Evolutionary conservation across 116 monocot species (phyloP), one percentile per base, ranked within the genome.

Genomic region (Zostera marina): DNA sequence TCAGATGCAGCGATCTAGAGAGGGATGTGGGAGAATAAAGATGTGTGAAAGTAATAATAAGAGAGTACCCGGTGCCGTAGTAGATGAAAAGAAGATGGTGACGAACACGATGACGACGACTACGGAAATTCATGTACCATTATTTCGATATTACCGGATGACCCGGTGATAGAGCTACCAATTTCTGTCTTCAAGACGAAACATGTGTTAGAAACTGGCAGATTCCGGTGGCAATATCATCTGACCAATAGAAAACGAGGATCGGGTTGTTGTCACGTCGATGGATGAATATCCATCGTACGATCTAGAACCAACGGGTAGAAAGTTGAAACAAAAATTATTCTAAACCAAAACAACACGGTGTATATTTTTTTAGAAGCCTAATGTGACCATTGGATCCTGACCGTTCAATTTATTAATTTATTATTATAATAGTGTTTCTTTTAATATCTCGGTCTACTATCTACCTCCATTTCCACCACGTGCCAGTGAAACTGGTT

Each of bases 1-100:
- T 21, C 52, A 44, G 60, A 63, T 56, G 64, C 39, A 63, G 62
- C 68, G 22, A 46, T 14, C 3, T 21, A 16, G 49, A 45, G 46
- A 60, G 12, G 56, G 23, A 10, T 8, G 11, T 15, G 32, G 53
- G 41, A 41, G 38, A 14, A n/a, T n/a, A n/a, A n/a, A 9, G 19
- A 39, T 7, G 15, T 5, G 52, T 8, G 15, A 26, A 48, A 23
- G 12, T n/a, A 16, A 38, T 16, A 16, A 13, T 32, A 43, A 51
- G 49, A 20, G 20, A 21, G 15, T 8, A 3, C 19, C 16, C 9
- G 15, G 19, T 51, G 49, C 8, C 7, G 13, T 8, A 1, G 61
- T 10, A 5, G 54, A 65, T 43, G 38, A 52, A 12, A 52, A 32
- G 32, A 32, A 32, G 32, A 32, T 3, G 32, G 5, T 32, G 32